Evolutionary conservation across 257 asterid genomes (phyloP).

Genomic region (Apocynum venetum): DNA sequence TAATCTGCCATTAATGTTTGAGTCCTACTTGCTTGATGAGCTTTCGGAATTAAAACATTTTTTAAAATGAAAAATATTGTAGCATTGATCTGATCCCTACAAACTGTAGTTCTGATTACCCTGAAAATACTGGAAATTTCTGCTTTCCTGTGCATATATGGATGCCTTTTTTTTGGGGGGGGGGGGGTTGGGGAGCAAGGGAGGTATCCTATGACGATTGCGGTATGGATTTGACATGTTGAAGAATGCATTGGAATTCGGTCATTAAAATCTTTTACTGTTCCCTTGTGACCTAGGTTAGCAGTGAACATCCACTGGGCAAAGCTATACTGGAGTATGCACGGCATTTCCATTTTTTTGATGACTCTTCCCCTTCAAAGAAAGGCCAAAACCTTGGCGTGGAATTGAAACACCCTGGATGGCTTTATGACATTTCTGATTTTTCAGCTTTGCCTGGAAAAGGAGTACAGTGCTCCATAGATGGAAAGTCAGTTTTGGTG

Average conservation of each 20-base stretch:
- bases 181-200: not conserved
- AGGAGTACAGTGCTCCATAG: constrained; percentile 79
- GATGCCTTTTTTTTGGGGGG: not conserved
- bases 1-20: not conserved
- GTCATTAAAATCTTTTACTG: not conserved
- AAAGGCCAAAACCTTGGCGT: constrained; percentile 35
- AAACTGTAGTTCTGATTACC: not conserved
- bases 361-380: constrained; percentile 41
- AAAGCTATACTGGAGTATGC: constrained; percentile 86
- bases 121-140: not conserved
- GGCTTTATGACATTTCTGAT: constrained; percentile 79
- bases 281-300: constrained; percentile 52
- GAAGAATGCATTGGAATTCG: not conserved
- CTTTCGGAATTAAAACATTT: not conserved
- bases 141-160: not conserved
- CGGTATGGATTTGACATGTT: not conserved
- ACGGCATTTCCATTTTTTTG: constrained; percentile 94
- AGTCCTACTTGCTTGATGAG: not conserved
- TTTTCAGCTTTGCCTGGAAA: constrained; percentile 88
- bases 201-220: not conserved
- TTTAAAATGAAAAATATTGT: not conserved
- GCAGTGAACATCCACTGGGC: constrained; percentile 97
- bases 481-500: constrained; percentile 72
- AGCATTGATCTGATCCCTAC: not conserved
- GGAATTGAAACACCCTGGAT: constrained; percentile 57